Evolutionary conservation across 495 filamentous ascomycete species (phyloP).

Genomic region (Daldinia concentrica): DNA sequence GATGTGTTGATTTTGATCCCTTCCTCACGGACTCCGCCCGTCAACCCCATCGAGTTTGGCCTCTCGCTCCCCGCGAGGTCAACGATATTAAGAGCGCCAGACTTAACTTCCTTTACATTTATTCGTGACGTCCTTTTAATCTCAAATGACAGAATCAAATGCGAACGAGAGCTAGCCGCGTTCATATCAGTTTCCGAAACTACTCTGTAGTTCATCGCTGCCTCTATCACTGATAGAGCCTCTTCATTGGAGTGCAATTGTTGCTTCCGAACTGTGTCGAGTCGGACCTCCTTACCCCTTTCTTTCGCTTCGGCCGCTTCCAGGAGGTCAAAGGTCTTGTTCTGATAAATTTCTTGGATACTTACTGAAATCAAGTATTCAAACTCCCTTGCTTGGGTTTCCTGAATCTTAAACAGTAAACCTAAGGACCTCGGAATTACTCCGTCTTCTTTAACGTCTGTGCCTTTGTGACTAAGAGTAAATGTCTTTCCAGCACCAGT

Average conservation of each 20-base stretch:
- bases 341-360: conserved; percentile 96
- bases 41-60: conserved; percentile 77
- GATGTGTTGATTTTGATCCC: conserved; percentile 96
- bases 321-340: conserved; percentile 89
- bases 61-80: conserved; percentile 95
- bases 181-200: conserved; percentile 77
- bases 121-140: conserved; percentile 49
- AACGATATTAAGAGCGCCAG: conserved; percentile 86
- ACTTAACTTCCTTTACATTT: conserved; percentile 47
- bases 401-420: conserved; percentile 78
- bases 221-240: conserved; percentile 18
- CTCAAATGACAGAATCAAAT: conserved; percentile 91
- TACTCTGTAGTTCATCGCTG: conserved; percentile 2
- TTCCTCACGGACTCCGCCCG: conserved; percentile 76
- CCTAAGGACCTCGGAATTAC: conserved; percentile 91
- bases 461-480: conserved; percentile 46
- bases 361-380: conserved; percentile 86
- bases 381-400: conserved; percentile 56
- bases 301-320: conserved; percentile 65
- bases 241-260: not conserved
- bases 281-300: conserved; percentile 67
- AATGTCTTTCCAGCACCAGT: conserved; percentile 60
- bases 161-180: conserved; percentile 88
- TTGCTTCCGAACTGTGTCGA: not conserved
- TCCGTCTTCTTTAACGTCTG: conserved; percentile 77